Percentiles rank a stretch among this genome's conserved stretches.
phyloP scores from a whole-genome alignment of 495 filamentous ascomycete species.

The Penicillium herquei region DNA sequence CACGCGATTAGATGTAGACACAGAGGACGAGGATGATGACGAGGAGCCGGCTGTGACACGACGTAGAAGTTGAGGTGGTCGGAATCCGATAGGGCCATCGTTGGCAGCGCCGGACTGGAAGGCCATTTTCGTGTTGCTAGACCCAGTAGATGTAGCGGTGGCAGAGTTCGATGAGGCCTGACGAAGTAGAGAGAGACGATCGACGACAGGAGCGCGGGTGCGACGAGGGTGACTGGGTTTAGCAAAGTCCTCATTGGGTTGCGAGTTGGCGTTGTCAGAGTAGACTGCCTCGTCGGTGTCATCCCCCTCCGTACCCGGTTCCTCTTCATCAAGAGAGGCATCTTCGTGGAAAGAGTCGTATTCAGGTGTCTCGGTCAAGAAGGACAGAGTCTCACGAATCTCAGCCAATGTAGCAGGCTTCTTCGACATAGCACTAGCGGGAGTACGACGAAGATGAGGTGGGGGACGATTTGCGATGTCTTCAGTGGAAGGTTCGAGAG shows the following conservation, averaged over 20 bases:
- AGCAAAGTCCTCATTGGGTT: constrained; percentile 32
- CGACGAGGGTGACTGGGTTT: constrained; percentile 48
- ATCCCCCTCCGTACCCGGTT: constrained; percentile 27
- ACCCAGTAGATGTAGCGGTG: constrained; percentile 41
- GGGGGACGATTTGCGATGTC: constrained; percentile 56
- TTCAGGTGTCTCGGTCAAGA: constrained; percentile 74
- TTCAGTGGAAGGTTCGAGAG: constrained; percentile 43
- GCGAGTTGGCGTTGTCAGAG: constrained; percentile 30
- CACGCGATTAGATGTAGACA: constrained; percentile 30
- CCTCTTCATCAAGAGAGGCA: constrained; percentile 40
- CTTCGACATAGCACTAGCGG: constrained; percentile 50
- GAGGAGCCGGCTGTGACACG: constrained; percentile 67
- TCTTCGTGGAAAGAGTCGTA: constrained; percentile 51
- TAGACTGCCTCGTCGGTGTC: constrained; percentile 25
- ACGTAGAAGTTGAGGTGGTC: constrained; percentile 75
- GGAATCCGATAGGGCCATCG: constrained; percentile 54
- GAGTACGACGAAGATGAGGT: constrained; percentile 64
- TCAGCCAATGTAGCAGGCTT: constrained; percentile 70
- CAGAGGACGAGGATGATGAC: constrained; percentile 18
- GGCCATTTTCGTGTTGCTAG: constrained; percentile 52
- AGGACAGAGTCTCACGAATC: constrained; percentile 75
- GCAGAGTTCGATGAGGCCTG: constrained; percentile 55
- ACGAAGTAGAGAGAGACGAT: constrained; percentile 79
- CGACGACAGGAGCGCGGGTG: constrained; percentile 60
- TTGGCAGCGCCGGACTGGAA: constrained; percentile 51